These are phyloP conservation scores for Zizania latifolia DNA, from an alignment of 176 grass and related monocot genomes.

Conservation along the genomic window DNA sequence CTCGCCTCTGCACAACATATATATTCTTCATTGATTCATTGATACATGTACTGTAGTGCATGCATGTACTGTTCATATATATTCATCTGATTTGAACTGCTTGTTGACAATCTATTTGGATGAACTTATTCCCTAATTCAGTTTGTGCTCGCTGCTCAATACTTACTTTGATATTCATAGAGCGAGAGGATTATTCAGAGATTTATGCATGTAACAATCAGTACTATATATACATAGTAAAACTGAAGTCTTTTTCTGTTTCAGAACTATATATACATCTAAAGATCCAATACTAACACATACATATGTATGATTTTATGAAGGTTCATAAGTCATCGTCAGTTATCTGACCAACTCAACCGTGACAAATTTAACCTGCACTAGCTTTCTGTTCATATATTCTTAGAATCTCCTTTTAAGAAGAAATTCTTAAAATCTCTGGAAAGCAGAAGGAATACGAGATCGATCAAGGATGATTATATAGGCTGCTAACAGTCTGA, in stretches of 20 bases:
- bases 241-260: background rate
- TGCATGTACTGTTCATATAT: background rate
- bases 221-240: background rate
- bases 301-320: background rate
- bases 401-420: background rate
- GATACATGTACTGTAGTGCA: background rate
- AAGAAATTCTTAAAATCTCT: too few species aligned
- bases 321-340: background rate
- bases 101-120: background rate
- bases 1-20: slow-evolving; percentile 26
- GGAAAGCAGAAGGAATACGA: background rate
- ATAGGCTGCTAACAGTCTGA: too few species aligned
- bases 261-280: too few species aligned
- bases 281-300: background rate
- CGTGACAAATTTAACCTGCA: background rate
- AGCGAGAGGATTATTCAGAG: background rate
- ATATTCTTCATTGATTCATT: background rate
- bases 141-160: background rate
- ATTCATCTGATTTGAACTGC: background rate
- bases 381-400: background rate
- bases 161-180: background rate
- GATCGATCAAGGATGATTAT: too few species aligned
- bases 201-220: background rate
- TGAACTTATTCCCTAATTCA: background rate
- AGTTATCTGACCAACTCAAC: background rate